Percentiles rank a stretch among this genome's conserved stretches.
These are phyloP conservation scores for Coleophoma crateriformis DNA, from an alignment of 2,329 filamentous ascomycete species.

Conservation along the genomic window DNA sequence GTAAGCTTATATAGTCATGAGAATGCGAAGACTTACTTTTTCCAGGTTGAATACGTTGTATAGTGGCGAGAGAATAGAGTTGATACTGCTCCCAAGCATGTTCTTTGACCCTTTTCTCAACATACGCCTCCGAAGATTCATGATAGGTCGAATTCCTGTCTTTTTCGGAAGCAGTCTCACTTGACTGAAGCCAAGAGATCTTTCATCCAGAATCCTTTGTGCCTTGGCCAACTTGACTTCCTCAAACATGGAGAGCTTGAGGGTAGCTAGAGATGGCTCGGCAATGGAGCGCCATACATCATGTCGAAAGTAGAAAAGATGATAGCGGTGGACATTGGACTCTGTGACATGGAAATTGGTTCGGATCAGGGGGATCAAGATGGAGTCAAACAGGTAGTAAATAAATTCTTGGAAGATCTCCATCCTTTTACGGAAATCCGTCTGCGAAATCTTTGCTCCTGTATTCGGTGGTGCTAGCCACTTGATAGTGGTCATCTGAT, in stretches of 20 bases:
- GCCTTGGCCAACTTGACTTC: conserved; percentile 59
- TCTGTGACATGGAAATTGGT: conserved; percentile 94
- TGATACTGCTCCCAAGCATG: conserved; percentile 60
- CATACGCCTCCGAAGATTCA: conserved; percentile 70
- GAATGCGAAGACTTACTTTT: conserved; percentile 46
- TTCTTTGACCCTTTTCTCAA: conserved; percentile 47
- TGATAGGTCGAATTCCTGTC: conserved; percentile 72
- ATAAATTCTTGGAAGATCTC: conserved; percentile 81
- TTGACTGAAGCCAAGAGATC: conserved; percentile 69
- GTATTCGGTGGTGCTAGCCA: conserved; percentile 64
- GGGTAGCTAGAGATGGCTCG: conserved; percentile 61
- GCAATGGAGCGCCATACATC: conserved; percentile 80
- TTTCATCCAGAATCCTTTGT: conserved; percentile 49
- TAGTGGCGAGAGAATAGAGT: conserved; percentile 64
- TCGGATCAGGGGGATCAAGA: conserved; percentile 80
- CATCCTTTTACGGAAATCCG: conserved; percentile 68
- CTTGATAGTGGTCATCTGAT: conserved; percentile 57
- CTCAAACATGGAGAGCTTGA: conserved; percentile 74
- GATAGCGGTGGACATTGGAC: conserved; percentile 72
- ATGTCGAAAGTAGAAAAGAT: conserved; percentile 89
- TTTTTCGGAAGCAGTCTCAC: conserved; percentile 80
- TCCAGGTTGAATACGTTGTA: conserved; percentile 76
- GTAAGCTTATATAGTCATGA: conserved; percentile 4
- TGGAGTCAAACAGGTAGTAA: conserved; percentile 89
- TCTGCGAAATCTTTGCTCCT: conserved; percentile 54